phyloP scores from a whole-genome alignment of 2,329 filamentous ascomycete genomes.

The Colletotrichum gloeosporioides region DNA sequence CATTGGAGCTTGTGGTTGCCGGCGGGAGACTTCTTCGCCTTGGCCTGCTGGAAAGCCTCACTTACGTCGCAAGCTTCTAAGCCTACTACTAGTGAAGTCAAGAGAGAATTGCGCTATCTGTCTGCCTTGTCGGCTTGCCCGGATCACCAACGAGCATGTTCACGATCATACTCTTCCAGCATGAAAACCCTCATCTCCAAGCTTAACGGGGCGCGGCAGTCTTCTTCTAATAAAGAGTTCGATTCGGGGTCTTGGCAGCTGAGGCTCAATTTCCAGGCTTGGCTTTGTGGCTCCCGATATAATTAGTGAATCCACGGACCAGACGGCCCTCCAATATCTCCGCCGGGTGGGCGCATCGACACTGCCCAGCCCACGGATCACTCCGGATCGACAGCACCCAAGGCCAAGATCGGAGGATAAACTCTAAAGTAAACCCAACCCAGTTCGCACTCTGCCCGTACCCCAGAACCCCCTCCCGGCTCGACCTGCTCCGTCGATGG shows the following conservation, averaged over 20 bases:
- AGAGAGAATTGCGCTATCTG: background rate
- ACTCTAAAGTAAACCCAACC: background rate
- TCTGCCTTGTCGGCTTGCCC: background rate
- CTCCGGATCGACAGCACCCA: background rate
- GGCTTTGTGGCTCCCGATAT: background rate
- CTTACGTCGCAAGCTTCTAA: fast-evolving
- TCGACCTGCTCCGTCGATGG: background rate
- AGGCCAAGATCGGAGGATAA: background rate
- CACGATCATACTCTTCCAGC: background rate
- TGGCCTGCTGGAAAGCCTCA: background rate
- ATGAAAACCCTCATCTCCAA: background rate
- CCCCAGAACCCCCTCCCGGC: background rate
- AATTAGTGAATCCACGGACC: background rate
- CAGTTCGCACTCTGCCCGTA: background rate
- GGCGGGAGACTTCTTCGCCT: background rate
- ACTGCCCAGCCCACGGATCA: background rate
- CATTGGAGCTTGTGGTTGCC: background rate
- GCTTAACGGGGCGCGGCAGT: fast-evolving
- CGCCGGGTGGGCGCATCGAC: background rate
- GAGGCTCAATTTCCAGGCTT: background rate
- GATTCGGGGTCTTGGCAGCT: background rate
- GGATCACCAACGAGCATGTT: background rate
- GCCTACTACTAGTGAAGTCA: fast-evolving
- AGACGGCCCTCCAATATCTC: background rate
- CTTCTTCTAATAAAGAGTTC: background rate